Conservation (phyloP, 2,329 filamentous ascomycete genomes). For the Biscogniauxia sp. region DNA sequence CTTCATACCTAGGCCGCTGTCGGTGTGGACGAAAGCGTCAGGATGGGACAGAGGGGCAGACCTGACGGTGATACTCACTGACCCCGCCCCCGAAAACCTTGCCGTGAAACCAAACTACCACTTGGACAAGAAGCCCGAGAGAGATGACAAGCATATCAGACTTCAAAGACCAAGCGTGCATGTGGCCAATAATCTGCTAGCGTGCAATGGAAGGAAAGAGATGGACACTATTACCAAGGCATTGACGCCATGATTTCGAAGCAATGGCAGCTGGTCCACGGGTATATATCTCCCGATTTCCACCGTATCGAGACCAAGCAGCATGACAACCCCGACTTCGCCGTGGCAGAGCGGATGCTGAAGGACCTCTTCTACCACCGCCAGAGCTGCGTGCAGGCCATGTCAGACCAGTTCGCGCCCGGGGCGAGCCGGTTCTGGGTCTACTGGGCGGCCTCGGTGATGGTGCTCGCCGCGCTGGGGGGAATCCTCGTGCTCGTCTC, state of each 20-base stretch:
- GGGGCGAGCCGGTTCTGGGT: slow-evolving; percentile 1
- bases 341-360: slow-evolving; percentile 2
- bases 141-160: no score
- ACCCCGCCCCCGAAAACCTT: no score
- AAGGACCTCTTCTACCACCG: slow-evolving; percentile 4
- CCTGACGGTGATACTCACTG: no score
- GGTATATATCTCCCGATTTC: slow-evolving; percentile 1
- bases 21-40: not conserved
- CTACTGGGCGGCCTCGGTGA: slow-evolving; percentile 4
- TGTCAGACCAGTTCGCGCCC: not conserved
- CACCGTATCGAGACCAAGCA: slow-evolving; percentile 1
- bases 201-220: no score
- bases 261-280: no score
- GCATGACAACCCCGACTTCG: slow-evolving; percentile 1
- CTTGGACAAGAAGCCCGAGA: no score
- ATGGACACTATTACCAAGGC: no score
- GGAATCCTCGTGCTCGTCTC: not conserved
- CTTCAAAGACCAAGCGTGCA: no score
- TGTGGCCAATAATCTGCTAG: no score
- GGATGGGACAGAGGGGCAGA: not conserved
- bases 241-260: no score
- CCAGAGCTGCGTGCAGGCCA: slow-evolving; percentile 2
- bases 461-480: slow-evolving; percentile 1
- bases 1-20: slow-evolving; percentile 5
- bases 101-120: no score